These are phyloP conservation scores for Trichopus zeylanicus DNA, from an alignment of 116 monocot genomes.

Conservation along the genomic window DNA sequence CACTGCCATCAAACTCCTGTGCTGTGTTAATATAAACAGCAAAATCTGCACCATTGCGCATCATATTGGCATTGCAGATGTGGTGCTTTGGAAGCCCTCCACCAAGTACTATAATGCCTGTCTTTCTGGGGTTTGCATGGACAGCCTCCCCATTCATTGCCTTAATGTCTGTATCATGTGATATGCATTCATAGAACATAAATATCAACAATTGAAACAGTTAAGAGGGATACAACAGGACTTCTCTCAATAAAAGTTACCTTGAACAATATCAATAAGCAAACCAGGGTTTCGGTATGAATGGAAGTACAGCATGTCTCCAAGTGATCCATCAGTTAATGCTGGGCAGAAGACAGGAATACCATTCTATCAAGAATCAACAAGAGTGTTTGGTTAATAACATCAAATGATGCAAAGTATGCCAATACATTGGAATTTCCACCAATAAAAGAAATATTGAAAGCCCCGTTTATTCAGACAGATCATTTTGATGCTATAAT, in stretches of 20 bases:
- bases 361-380: slow-evolving; percentile 38
- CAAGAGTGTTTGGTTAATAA: not conserved
- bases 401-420: not conserved
- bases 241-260: slow-evolving; percentile 15
- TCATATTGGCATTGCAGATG: slow-evolving; percentile 92
- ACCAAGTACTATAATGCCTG: slow-evolving; percentile 85
- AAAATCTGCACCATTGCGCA: slow-evolving; percentile 93
- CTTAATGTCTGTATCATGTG: slow-evolving; percentile 49
- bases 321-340: slow-evolving; percentile 89
- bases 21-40: slow-evolving; percentile 95
- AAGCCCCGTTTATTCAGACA: too few species aligned
- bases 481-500: too few species aligned
- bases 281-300: slow-evolving; percentile 73
- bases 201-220: not conserved
- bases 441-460: not conserved
- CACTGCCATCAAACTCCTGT: slow-evolving; percentile 97
- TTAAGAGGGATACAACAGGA: not conserved
- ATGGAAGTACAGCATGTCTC: slow-evolving; percentile 93
- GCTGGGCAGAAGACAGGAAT: slow-evolving; percentile 89
- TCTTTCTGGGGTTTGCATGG: slow-evolving; percentile 65
- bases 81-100: slow-evolving; percentile 96
- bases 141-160: slow-evolving; percentile 85
- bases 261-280: slow-evolving; percentile 84
- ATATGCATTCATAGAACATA: not conserved
- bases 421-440: not conserved